These are phyloP conservation scores for Mallotus japonicus DNA, from an alignment of 441 rosid species.

Conservation along the genomic window DNA sequence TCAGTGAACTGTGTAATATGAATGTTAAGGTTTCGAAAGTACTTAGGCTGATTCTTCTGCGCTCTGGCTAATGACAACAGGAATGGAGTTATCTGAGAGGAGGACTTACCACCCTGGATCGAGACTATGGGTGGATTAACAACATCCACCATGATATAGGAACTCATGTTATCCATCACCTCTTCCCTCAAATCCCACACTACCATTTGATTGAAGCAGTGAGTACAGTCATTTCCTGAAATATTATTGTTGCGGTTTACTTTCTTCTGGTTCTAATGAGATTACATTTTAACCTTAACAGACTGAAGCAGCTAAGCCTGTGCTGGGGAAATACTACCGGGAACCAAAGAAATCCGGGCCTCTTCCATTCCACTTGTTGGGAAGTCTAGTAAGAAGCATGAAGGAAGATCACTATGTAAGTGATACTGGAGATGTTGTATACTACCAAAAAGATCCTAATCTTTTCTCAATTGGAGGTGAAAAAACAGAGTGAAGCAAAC, in stretches of 20 bases:
- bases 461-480: slow-evolving; percentile 24
- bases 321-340: slow-evolving; percentile 78
- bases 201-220: slow-evolving; percentile 65
- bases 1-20: not conserved
- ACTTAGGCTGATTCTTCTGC: not conserved
- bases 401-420: slow-evolving; percentile 79
- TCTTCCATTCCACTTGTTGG: slow-evolving; percentile 63
- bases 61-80: slow-evolving; percentile 22
- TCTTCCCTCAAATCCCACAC: slow-evolving; percentile 70
- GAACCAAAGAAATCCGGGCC: slow-evolving; percentile 76
- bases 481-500: slow-evolving; percentile 29
- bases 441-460: slow-evolving; percentile 62
- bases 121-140: slow-evolving; percentile 60
- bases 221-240: slow-evolving; percentile 17
- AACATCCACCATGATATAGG: slow-evolving; percentile 67
- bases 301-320: slow-evolving; percentile 85
- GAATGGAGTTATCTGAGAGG: slow-evolving; percentile 66
- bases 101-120: slow-evolving; percentile 60
- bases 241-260: not conserved
- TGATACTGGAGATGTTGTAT: slow-evolving; percentile 74
- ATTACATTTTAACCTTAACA: slow-evolving; percentile 20
- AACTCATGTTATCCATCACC: slow-evolving; percentile 62
- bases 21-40: not conserved
- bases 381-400: slow-evolving; percentile 57
- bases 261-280: not conserved